Evolutionary conservation across 257 asterid genomes (phyloP), one percentile per base, ranked within the genome.

Genomic region (Penstemon davidsonii): DNA sequence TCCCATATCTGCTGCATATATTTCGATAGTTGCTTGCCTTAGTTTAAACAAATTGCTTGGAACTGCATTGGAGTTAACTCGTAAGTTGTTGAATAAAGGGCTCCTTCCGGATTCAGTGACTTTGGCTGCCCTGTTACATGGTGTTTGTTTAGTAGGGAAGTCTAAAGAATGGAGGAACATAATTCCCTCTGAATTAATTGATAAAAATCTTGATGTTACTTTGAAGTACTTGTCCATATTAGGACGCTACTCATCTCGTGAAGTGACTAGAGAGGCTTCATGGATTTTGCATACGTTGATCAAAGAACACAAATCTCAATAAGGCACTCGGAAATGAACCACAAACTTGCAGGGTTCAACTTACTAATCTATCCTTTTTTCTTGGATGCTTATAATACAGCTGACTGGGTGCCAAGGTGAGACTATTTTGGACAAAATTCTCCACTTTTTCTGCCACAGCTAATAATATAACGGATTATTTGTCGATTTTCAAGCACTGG

Each of bases 141-240:
- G 96, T 25, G 77, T 84, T 79, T 90, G 96, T 80, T 74, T 72
- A 6, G 86, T 60, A 18, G 95, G 96, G 43, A 88, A 78, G 75
- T 78, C 85, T 57, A 81, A 79, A 61, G 91, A 87, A 57, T 90
- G 99, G 99, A 85, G 77, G 83, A 81, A 71, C 60, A 67, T 90
- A 44, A 53, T 85, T 73, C 25, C 82, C 18, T 78, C 72, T 69
- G 73, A 81, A 70, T 73, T 88, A 6, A 47, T 70, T 67, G 83
- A 73, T 37, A 75, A 78, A n/a, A 82, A 87, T 55, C 84, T 83
- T 46, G 75, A 64, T 56, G 80, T 64, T 71, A 86, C 91, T 68
- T 51, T 79, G 37, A 84, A 80, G 75, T 90, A 85, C 68, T 82
- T 83, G 62, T 25, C 75, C 75, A 72, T 85, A 51, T 80, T 90